Percentiles rank a stretch among this genome's conserved stretches.
phyloP scores from a whole-genome alignment of 306 rosid species.

The Gleditsia sinensis region DNA sequence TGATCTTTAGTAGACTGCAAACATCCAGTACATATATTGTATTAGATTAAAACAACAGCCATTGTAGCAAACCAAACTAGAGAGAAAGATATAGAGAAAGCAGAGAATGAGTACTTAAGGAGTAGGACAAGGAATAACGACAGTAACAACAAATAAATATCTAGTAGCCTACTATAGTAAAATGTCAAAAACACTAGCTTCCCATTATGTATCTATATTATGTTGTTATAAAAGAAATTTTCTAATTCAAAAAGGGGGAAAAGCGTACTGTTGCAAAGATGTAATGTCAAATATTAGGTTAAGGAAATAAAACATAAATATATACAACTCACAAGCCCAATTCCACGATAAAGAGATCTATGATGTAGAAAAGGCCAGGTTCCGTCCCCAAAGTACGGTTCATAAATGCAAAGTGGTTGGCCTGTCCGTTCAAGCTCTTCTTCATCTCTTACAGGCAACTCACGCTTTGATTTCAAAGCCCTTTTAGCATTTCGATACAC shows the following conservation, averaged over 20 bases:
- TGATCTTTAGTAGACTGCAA: slow-evolving; percentile 85
- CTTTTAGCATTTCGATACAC: slow-evolving; percentile 80
- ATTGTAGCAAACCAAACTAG: neutral
- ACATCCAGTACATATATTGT: slow-evolving; percentile 27
- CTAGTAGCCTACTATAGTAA: too few relatives aligned
- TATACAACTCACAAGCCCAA: slow-evolving; percentile 73
- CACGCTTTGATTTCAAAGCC: slow-evolving; percentile 78
- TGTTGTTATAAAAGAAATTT: neutral
- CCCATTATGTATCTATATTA: too few relatives aligned
- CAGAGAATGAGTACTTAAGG: too few relatives aligned
- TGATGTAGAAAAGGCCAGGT: slow-evolving; percentile 91
- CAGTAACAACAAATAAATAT: too few relatives aligned
- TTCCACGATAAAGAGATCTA: slow-evolving; percentile 83
- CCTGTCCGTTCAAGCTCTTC: slow-evolving; percentile 96
- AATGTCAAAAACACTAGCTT: too few relatives aligned
- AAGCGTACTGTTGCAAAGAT: neutral
- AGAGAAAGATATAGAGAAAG: too few relatives aligned
- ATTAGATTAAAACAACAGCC: slow-evolving; percentile 18
- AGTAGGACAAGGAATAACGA: too few relatives aligned
- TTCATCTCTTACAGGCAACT: slow-evolving; percentile 93
- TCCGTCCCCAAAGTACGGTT: slow-evolving; percentile 94
- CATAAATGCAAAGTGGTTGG: slow-evolving; percentile 89
- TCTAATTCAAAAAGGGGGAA: neutral
- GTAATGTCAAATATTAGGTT: neutral
- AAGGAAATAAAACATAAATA: neutral